Evolutionary conservation across 495 filamentous ascomycete genomes (phyloP).

Genomic region (Penicillium steckii): DNA sequence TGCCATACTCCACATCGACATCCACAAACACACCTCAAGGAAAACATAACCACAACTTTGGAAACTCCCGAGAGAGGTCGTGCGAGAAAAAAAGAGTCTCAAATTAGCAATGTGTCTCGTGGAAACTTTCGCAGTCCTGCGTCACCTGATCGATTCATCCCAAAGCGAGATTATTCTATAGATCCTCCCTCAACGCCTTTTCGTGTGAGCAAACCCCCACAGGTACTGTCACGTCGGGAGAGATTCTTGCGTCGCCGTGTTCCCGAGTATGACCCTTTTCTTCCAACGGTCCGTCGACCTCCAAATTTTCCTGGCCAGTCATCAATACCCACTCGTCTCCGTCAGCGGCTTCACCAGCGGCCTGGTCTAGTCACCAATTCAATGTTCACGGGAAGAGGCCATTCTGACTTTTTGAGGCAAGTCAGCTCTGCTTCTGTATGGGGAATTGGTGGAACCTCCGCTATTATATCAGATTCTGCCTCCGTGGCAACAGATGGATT

Average conservation of each 20-base stretch:
- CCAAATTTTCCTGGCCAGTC: constrained; percentile 22
- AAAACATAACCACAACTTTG: constrained; percentile 2
- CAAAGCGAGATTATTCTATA: constrained; percentile 44
- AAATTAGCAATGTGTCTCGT: background rate
- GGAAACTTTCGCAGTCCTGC: constrained; percentile 15
- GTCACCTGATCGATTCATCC: constrained; percentile 70
- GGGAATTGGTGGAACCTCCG: constrained; percentile 70
- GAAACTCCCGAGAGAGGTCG: constrained; percentile 16
- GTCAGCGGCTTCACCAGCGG: constrained; percentile 28
- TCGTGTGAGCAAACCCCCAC: constrained; percentile 60
- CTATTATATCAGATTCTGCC: constrained; percentile 40
- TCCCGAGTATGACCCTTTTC: constrained; percentile 66
- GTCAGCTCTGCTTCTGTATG: constrained; percentile 73
- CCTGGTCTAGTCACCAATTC: constrained; percentile 37
- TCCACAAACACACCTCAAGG: constrained; percentile 9
- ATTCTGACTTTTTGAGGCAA: constrained; percentile 26
- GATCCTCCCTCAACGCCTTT: constrained; percentile 53
- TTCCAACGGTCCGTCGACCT: constrained; percentile 24
- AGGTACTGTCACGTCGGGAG: constrained; percentile 60
- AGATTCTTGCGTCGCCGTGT: constrained; percentile 57
- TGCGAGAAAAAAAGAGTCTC: constrained; percentile 9
- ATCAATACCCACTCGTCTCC: constrained; percentile 17
- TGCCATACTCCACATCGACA: background rate
- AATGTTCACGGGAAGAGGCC: constrained; percentile 7
- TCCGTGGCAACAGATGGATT: constrained; percentile 57